Evolutionary conservation across 2,329 filamentous ascomycete species (phyloP), one percentile per base, ranked within the genome.

Genomic region (Pseudogymnoascus sp.): DNA sequence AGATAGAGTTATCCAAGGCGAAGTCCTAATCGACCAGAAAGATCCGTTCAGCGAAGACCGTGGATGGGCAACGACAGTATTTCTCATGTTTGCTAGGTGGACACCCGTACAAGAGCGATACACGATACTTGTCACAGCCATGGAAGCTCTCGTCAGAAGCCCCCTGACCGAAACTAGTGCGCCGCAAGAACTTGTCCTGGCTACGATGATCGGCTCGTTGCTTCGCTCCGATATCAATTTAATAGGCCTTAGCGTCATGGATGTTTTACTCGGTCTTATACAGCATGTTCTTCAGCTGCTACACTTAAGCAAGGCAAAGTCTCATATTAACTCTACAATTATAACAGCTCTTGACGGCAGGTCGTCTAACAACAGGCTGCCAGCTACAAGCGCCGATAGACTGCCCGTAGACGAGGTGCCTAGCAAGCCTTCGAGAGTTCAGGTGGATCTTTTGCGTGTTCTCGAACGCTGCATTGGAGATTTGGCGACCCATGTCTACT

Each of bases 161-260:
- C 84, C 86, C 0, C 79, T 92, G 36, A 81, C 81, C 5, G 89
- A 92, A 69, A 84, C 87, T 8, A 85, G 85, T 41, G 74, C 97
- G 35, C 81, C 84, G 47, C 85, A 89, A 61, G 89, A 96, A 69
- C 78, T 92, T 60, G 84, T 88, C 4, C 78, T 96, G 63, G 84
- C 89, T 0, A 86, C 86, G 44, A 85, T 97, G 74, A 85, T 97
- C 63, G 86, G 90, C 64, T 90, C 89, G 64, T 80, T 97, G 8
- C 78, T 99, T 54, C 87, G 88, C 59, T 97, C 93, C 0, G 86
- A 93, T 41, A 86, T 96, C 70, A 97, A 97, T 74, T 81, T 97
- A 71, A 97, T 99, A 64, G 94, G 94, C 1, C 79, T 99, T 50
- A 97, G 92, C 71, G 89, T 97, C 60, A 97, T 97, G 86, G 94